Conservation (phyloP, 2,329 filamentous ascomycete genomes). For the Didymella lethalis region DNA sequence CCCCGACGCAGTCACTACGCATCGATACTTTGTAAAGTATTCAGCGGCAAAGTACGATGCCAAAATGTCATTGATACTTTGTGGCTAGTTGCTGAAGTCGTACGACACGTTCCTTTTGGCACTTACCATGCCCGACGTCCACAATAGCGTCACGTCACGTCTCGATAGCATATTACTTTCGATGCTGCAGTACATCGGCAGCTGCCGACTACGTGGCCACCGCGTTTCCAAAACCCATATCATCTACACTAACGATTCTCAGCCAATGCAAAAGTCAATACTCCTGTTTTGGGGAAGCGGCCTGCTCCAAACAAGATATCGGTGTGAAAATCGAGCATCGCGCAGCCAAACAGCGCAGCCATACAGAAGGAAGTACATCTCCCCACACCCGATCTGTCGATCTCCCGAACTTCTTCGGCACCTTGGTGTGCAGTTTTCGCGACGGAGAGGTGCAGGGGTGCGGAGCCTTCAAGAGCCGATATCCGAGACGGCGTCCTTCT, state of each 20-base stretch:
- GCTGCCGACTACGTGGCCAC: background rate
- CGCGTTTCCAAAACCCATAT: slow-evolving; percentile 4
- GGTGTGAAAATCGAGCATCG: background rate
- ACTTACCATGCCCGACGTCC: background rate
- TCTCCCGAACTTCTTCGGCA: slow-evolving; percentile 27
- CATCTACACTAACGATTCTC: background rate
- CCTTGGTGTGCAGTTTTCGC: background rate
- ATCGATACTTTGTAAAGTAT: background rate
- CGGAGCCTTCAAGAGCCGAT: background rate
- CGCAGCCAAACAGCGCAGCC: background rate
- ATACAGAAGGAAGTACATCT: background rate
- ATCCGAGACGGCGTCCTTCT: background rate
- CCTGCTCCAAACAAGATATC: background rate
- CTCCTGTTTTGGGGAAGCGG: slow-evolving; percentile 1
- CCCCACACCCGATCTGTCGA: slow-evolving; percentile 22
- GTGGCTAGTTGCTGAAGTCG: background rate
- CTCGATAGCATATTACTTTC: background rate
- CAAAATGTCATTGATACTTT: background rate
- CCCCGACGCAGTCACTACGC: background rate
- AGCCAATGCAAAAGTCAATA: background rate
- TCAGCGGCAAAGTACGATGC: background rate
- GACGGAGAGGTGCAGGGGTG: background rate
- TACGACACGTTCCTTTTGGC: background rate
- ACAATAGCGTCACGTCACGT: background rate
- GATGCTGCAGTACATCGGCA: background rate